Base-by-base conservation (phyloP, 2,329 filamentous ascomycete species). In the Fusarium sp. region DNA sequence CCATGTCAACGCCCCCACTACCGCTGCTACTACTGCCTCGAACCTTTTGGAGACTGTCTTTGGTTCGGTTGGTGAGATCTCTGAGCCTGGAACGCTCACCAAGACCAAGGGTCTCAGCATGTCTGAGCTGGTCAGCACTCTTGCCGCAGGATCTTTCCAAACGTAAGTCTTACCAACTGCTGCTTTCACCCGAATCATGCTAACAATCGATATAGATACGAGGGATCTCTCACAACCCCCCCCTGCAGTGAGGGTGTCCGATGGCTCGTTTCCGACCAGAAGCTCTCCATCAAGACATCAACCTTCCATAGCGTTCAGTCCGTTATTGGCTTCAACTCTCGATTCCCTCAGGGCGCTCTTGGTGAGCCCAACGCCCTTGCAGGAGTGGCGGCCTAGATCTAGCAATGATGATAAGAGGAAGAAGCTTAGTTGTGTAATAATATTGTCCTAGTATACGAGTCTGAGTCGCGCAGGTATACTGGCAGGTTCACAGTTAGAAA, bases 201-300 rank as follows among this genome's bases (percentile, higher is more conserved):
- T n/a, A n/a, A 71, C 15, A 32, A 6, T 0, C 3, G 8, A 0
- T 32, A 0, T 7, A 78, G 77, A 23, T 91, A 91, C 82, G 79
- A 80, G 21, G 89, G 90, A 23, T 90, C 88, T 19, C 81, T 91
- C 38, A 91, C 90, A 30, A 91, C 89, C 0, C 90, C 90, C 21
- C 90, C 90, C 9, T 91, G 90, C 81, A 83, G 83, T 11, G 88
- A 91, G 80, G 87, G 86, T 28, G 82, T 91, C 13, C 81, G 80
- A n/a, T 90, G 88, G 84, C 82, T 88, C 59, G 80, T 90, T 40
- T 85, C 85, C 58, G 80, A 83, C 69, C 76, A 87, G 67, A 84
- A 86, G 42, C 79, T 90, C 6, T 78, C 80, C 46, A 80, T 90
- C 67, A 81, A 84, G 69, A 82, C 87, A 1, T 53, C 69, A 2